These are phyloP conservation scores for Irpex sp. DNA, from an alignment of 1,284 basidiomycete species.

Conservation along the genomic window DNA sequence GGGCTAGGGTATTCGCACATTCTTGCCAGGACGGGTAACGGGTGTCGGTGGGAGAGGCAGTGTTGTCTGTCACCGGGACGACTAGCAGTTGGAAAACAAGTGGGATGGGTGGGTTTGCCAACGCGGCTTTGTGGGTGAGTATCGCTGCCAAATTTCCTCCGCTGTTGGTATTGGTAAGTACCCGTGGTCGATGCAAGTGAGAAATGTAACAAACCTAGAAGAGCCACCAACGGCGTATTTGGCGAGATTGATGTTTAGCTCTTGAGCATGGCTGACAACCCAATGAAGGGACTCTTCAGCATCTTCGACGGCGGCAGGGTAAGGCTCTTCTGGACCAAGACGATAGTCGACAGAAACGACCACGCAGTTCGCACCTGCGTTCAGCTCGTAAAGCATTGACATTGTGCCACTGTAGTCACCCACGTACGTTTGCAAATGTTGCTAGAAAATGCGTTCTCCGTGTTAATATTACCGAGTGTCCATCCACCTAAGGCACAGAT, in stretches of 20 bases:
- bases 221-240: constrained; percentile 61
- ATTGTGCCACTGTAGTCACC: neutral
- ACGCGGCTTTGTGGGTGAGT: constrained; percentile 58
- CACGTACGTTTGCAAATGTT: constrained; percentile 52
- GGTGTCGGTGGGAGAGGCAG: constrained; percentile 40
- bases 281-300: constrained; percentile 65
- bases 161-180: constrained; percentile 28
- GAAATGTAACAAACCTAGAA: constrained; percentile 46
- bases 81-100: constrained; percentile 62
- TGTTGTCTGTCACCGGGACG: constrained; percentile 74
- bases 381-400: neutral
- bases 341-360: constrained; percentile 72
- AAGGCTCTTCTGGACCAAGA: constrained; percentile 70
- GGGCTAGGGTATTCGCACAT: constrained; percentile 56
- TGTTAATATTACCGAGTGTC: constrained; percentile 61
- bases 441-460: constrained; percentile 55
- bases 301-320: constrained; percentile 75
- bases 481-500: constrained; percentile 50
- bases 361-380: constrained; percentile 45
- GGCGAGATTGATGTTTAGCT: constrained; percentile 37
- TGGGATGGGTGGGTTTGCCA: constrained; percentile 47
- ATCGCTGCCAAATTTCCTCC: constrained; percentile 73
- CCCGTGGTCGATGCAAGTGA: neutral
- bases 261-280: constrained; percentile 44
- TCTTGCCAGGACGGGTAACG: constrained; percentile 53